phyloP scores from a whole-genome alignment of 2,329 filamentous ascomycete genomes.

The Whalleya microplaca region DNA sequence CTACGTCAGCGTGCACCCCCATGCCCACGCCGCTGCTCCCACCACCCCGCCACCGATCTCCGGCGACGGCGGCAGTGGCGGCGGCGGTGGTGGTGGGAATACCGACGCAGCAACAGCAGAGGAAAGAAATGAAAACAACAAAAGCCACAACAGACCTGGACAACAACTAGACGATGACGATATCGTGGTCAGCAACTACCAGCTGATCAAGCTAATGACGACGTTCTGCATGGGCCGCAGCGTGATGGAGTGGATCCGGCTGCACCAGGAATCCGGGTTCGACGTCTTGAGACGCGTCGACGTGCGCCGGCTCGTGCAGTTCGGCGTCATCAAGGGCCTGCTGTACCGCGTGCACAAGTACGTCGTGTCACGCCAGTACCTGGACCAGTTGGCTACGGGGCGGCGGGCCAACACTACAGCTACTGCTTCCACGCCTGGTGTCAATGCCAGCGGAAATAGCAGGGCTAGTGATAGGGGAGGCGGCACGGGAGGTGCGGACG shows the following conservation, averaged over 20 bases:
- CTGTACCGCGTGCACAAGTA: slow-evolving; percentile 94
- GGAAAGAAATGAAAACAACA: slow-evolving; percentile 8
- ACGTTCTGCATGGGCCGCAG: slow-evolving; percentile 81
- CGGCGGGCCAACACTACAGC: slow-evolving; percentile 40
- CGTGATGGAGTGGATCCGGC: slow-evolving; percentile 84
- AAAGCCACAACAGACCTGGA: slow-evolving; percentile 13
- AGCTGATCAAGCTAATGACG: slow-evolving; percentile 82
- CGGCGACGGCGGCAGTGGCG: neutral
- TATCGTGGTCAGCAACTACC: slow-evolving; percentile 58
- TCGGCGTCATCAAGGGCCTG: slow-evolving; percentile 93
- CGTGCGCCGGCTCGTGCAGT: slow-evolving; percentile 88
- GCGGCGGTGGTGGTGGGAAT: neutral
- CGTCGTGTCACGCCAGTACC: slow-evolving; percentile 69
- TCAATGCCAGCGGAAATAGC: slow-evolving; percentile 1
- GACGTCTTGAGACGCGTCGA: slow-evolving; percentile 77
- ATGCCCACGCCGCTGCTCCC: too few relatives aligned
- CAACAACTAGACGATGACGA: too few relatives aligned
- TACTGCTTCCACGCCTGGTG: neutral
- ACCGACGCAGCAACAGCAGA: neutral
- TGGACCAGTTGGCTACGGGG: slow-evolving; percentile 59
- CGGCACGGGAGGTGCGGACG: slow-evolving; percentile 27
- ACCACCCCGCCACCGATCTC: neutral
- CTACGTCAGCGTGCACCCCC: slow-evolving; percentile 62
- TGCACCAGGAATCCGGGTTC: slow-evolving; percentile 68
- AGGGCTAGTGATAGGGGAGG: slow-evolving; percentile 6